phyloP scores from a whole-genome alignment of 306 rosid genomes.

The Cyclanthera cordifolia region DNA sequence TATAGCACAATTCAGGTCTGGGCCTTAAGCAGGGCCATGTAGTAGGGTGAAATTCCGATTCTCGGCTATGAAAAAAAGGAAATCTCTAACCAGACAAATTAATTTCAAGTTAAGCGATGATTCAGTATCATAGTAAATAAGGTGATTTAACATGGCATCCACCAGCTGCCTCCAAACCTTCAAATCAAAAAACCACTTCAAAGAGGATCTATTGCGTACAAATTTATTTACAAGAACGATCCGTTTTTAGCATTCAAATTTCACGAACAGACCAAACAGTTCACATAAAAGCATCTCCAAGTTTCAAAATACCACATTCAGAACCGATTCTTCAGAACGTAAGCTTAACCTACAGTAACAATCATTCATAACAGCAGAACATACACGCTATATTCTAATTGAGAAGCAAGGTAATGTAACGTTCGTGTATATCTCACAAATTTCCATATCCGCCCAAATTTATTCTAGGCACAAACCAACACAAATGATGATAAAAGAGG shows the following conservation, averaged over 20 bases:
- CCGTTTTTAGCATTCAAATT: background rate
- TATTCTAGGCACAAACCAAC: background rate
- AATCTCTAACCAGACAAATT: background rate
- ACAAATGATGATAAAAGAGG: background rate
- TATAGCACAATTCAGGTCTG: background rate
- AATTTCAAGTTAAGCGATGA: background rate
- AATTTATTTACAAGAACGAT: background rate
- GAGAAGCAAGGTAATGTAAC: background rate
- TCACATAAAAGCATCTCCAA: background rate
- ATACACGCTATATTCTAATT: background rate
- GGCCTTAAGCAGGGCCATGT: too few relatives aligned
- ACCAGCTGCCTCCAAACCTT: background rate
- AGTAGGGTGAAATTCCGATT: too few relatives aligned
- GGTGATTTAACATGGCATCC: slow-evolving; percentile 1
- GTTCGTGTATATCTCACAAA: background rate
- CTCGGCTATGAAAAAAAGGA: too few relatives aligned
- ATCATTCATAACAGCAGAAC: background rate
- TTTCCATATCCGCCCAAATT: background rate
- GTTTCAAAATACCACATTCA: background rate
- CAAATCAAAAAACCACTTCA: background rate
- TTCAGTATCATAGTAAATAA: background rate
- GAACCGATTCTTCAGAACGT: background rate
- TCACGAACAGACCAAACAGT: background rate
- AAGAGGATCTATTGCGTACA: background rate
- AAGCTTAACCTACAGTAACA: background rate